phyloP scores from a whole-genome alignment of 2,329 filamentous ascomycete species.

The Fusarium humuli region DNA sequence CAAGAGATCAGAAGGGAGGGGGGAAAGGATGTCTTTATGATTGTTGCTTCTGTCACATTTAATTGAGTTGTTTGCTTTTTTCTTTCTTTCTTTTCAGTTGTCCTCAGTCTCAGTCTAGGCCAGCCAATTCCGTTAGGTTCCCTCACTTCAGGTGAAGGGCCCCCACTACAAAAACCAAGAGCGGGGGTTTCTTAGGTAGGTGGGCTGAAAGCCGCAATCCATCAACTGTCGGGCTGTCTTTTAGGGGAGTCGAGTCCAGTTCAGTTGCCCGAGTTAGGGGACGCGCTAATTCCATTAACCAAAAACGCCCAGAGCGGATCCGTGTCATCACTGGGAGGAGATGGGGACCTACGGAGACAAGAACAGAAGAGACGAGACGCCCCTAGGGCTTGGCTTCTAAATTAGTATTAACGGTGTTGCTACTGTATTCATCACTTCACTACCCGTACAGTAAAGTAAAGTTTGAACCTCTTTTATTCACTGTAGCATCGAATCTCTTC shows the following conservation, averaged over 20 bases:
- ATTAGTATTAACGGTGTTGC: constrained; percentile 26
- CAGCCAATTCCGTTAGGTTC: not conserved
- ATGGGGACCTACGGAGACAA: not conserved
- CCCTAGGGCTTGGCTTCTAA: constrained; percentile 1
- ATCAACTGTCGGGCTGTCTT: not conserved
- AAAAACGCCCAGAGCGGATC: constrained; percentile 28
- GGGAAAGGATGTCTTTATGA: constrained; percentile 18
- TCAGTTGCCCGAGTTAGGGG: not conserved
- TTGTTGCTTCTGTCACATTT: constrained; percentile 3
- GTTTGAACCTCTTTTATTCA: not conserved
- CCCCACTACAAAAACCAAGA: not conserved
- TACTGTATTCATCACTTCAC: no score
- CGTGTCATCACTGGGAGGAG: constrained; percentile 27
- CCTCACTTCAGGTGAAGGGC: not conserved
- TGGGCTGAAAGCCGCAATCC: not conserved
- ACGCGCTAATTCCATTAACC: constrained; percentile 9
- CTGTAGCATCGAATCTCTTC: not conserved
- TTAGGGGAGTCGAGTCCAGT: not conserved
- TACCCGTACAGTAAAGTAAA: not conserved
- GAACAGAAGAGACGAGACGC: not conserved
- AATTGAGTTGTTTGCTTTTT: constrained; percentile 20
- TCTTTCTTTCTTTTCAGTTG: not conserved
- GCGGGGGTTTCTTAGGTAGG: not conserved
- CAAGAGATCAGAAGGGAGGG: not conserved
- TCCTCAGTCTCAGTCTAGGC: not conserved